Percentiles rank a stretch among this genome's conserved stretches.
These are phyloP conservation scores for Trichoderma harzianum DNA, from an alignment of 2,329 filamentous ascomycete species.

Conservation along the genomic window DNA sequence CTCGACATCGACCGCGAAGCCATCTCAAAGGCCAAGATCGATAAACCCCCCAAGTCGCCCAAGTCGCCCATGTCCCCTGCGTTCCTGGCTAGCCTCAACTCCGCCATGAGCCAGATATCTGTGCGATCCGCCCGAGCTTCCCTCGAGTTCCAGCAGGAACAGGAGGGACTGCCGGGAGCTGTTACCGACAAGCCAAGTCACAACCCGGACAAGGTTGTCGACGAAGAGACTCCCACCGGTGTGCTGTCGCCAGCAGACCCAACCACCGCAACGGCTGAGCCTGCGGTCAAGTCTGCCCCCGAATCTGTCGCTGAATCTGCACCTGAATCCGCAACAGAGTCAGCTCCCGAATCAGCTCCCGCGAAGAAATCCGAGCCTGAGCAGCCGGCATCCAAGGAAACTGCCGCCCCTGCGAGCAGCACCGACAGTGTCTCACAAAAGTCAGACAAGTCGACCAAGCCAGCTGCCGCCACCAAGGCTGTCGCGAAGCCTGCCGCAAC, in stretches of 20 bases:
- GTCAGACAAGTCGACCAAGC: background rate
- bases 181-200: constrained; percentile 34
- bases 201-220: constrained; percentile 41
- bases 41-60: constrained; percentile 24
- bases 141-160: constrained; percentile 7
- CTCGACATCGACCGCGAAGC: constrained; percentile 36
- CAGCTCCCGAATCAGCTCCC: background rate
- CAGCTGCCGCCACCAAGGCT: background rate
- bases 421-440: background rate
- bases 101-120: constrained; percentile 21
- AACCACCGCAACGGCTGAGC: constrained; percentile 18
- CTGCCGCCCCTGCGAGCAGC: background rate
- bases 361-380: background rate
- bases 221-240: constrained; percentile 36
- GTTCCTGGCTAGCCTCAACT: constrained; percentile 25
- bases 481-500: background rate
- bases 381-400: background rate
- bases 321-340: background rate
- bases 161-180: constrained; percentile 19
- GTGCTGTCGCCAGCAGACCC: constrained; percentile 32
- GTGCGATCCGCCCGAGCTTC: constrained; percentile 30
- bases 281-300: background rate
- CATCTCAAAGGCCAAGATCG: constrained; percentile 30
- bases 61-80: constrained; percentile 25
- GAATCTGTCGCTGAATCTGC: background rate